Conservation (phyloP, 495 filamentous ascomycete species). For the Barbatosphaeria neglecta region DNA sequence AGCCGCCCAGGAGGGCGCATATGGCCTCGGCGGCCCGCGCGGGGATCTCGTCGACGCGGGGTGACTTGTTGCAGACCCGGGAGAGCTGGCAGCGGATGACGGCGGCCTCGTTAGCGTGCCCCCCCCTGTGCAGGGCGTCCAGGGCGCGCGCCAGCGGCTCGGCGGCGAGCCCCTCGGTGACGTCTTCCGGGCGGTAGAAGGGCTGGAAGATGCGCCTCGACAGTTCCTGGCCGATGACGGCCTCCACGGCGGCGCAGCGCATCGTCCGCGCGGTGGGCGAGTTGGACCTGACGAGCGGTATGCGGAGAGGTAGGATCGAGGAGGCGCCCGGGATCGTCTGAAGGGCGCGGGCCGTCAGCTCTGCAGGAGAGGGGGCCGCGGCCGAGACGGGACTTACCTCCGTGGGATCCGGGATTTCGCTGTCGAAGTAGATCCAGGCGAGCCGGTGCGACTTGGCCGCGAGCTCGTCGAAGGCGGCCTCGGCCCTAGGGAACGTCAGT, state of each 20-base stretch:
- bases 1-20: not conserved
- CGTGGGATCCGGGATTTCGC: no score
- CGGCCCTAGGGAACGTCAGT: no score
- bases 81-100: constrained; percentile 4
- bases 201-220: not conserved
- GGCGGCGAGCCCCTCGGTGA: not conserved
- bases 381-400: no score
- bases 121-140: not conserved
- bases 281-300: constrained; percentile 3
- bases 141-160: not conserved
- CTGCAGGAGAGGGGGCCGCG: no score
- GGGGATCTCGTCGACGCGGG: not conserved
- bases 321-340: no score
- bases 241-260: constrained; percentile 3
- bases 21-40: not conserved
- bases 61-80: not conserved
- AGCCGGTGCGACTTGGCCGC: no score
- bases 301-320: no score
- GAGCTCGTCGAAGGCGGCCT: no score
- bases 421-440: no score
- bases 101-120: constrained; percentile 1
- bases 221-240: constrained; percentile 1
- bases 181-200: not conserved
- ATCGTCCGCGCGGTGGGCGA: not conserved
- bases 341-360: no score